Evolutionary conservation across 768 basidiomycete genomes (phyloP), one percentile per base, ranked within the genome.

Genomic region (Trametes cinnabarina): DNA sequence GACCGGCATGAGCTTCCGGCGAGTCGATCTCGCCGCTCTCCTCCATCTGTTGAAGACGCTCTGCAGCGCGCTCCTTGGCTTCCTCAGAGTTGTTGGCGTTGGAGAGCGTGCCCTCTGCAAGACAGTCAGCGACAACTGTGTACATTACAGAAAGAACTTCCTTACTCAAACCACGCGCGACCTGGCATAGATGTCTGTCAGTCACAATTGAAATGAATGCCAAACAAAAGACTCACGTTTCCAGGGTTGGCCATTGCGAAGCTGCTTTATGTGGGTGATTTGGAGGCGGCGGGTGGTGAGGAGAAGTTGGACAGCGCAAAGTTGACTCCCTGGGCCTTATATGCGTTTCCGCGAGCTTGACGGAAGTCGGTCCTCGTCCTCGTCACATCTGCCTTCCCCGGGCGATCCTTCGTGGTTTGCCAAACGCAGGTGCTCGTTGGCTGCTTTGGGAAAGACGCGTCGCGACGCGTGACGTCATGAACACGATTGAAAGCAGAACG

Each of bases 81-180:
- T 63, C 57, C 48, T 63, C 61, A 11, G 61, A 63, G 54, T 47
- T 63, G 52, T 58, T 63, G 25, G 61, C 57, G 57, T 63, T 60
- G 48, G 55, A 50, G 43, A 63, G 47, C 14, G 63, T 55, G 20
- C 28, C 58, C 56, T 63, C 63, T 63, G 44, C 12, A 15, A 35
- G 9, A 15, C 17, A 52, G 51, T 37, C 9, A 9, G 7, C n/a
- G 32, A 12, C 17, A 6, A 1, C 17, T 1, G 3, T 19, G 14
- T 10, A 19, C 0, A 41, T n/a, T 25, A 14, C 15, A 23, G 15
- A 19, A 3, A 14, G 7, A 32, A 4, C 14, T 6, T 35, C 30
- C 56, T 55, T 8, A 62, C 61, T 63, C 28, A 63, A 52, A 42
- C 61, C 61, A 35, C 61, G 61, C 34, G 61, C 61, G 32, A 63